Conservation (phyloP, 257 asterid genomes). For the Penstemon newberryi region DNA sequence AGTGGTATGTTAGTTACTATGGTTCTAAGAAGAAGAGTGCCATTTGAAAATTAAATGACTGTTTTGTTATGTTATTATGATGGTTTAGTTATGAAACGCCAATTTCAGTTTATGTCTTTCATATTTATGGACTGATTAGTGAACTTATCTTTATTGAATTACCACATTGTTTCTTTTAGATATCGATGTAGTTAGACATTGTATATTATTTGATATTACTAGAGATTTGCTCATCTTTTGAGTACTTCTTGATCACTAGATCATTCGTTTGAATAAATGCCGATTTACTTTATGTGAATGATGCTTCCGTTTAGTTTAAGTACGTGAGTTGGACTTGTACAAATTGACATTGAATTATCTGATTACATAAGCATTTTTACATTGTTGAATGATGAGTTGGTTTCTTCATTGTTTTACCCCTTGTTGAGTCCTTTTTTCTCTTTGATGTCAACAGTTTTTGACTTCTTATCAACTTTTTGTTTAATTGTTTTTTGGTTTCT, state of each 20-base stretch:
- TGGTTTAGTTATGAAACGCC: constrained; percentile 9
- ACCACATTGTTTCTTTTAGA: constrained; percentile 33
- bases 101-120: constrained; percentile 18
- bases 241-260: constrained; percentile 4
- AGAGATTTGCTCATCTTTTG: constrained; percentile 12
- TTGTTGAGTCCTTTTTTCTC: neutral
- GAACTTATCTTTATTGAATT: constrained; percentile 28
- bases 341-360: neutral
- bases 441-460: neutral
- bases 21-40: constrained; percentile 61
- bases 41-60: constrained; percentile 37
- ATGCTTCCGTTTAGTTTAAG: neutral
- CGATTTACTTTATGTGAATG: neutral
- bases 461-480: neutral
- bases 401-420: neutral
- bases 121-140: constrained; percentile 30
- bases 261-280: constrained; percentile 17
- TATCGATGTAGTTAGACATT: constrained; percentile 29
- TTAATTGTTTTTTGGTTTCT: neutral
- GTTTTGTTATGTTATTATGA: neutral
- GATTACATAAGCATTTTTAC: neutral
- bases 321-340: neutral
- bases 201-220: constrained; percentile 27
- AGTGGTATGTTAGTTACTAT: constrained; percentile 69
- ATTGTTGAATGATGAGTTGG: neutral